Evolutionary conservation across 2,329 filamentous ascomycete genomes (phyloP).

Genomic region (Aspergillus sp.): DNA sequence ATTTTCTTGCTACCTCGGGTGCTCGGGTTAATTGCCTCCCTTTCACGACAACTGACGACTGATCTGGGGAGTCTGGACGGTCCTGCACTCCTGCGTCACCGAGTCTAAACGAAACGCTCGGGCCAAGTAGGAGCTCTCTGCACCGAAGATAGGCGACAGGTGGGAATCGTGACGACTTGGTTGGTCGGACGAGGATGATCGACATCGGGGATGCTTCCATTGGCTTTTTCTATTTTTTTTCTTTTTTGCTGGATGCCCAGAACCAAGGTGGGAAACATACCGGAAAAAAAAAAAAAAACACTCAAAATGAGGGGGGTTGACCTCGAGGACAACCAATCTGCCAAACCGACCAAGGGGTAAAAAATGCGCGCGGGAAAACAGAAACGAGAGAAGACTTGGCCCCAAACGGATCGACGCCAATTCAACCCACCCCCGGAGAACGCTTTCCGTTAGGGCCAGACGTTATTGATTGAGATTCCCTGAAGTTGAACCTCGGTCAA

Average conservation of each 20-base stretch:
- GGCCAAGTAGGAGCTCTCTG: not conserved
- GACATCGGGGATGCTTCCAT: not conserved
- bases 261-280: not conserved
- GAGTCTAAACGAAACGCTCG: not conserved
- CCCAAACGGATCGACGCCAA: slow-evolving; percentile 5
- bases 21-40: slow-evolving; percentile 18
- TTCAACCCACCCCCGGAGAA: slow-evolving; percentile 13
- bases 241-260: not conserved
- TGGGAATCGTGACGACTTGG: not conserved
- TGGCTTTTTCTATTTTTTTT: not conserved
- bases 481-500: slow-evolving; percentile 6
- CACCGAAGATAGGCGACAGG: slow-evolving; percentile 10
- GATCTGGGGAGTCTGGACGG: not conserved
- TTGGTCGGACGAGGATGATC: not conserved
- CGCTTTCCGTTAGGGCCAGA: slow-evolving; percentile 14
- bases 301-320: not conserved
- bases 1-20: slow-evolving; percentile 20
- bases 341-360: not conserved
- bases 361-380: not conserved
- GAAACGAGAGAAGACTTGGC: not conserved
- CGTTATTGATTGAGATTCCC: not conserved
- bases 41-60: too few species aligned
- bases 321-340: not conserved
- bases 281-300: not conserved
- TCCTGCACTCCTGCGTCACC: not conserved